phyloP scores from a whole-genome alignment of 73 alveolate genomes.

The Strombidium stylifer region DNA sequence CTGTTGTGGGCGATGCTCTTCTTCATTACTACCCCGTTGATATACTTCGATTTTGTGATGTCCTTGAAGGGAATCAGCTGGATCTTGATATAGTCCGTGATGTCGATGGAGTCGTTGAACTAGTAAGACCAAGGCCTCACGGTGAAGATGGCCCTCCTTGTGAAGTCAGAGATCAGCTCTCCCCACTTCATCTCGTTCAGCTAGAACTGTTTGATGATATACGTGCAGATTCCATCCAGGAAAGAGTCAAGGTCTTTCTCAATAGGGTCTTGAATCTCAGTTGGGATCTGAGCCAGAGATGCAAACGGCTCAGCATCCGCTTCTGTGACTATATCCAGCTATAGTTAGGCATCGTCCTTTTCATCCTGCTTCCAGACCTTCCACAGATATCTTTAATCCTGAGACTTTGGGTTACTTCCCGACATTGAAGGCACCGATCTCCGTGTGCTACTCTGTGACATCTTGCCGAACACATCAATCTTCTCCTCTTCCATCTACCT shows the following conservation, averaged over 20 bases:
- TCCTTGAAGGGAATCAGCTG: conserved; percentile 53
- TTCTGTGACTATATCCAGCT: neutral
- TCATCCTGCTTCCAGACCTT: no score
- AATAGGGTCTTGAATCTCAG: neutral
- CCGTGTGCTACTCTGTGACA: neutral
- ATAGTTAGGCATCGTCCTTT: neutral
- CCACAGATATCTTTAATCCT: no score
- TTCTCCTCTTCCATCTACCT: conserved; percentile 23
- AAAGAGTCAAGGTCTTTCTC: neutral
- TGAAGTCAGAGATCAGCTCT: conserved; percentile 22
- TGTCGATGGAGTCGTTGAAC: conserved; percentile 76
- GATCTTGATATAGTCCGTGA: conserved; percentile 74
- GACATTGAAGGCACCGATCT: neutral
- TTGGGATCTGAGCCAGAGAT: no score
- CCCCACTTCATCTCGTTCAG: conserved; percentile 38
- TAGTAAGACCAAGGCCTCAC: conserved; percentile 70
- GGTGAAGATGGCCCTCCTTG: conserved; percentile 45
- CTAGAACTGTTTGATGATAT: neutral
- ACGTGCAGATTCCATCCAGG: neutral
- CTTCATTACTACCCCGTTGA: conserved; percentile 65
- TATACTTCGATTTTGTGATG: conserved; percentile 36
- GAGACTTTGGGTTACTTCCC: no score
- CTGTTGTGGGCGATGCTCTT: conserved; percentile 75
- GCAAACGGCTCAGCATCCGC: no score
- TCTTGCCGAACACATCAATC: neutral